Evolutionary conservation across 371 early-diverging fungal genomes (phyloP), one percentile per base, ranked within the genome.

Genomic region (Mortierella sp.): DNA sequence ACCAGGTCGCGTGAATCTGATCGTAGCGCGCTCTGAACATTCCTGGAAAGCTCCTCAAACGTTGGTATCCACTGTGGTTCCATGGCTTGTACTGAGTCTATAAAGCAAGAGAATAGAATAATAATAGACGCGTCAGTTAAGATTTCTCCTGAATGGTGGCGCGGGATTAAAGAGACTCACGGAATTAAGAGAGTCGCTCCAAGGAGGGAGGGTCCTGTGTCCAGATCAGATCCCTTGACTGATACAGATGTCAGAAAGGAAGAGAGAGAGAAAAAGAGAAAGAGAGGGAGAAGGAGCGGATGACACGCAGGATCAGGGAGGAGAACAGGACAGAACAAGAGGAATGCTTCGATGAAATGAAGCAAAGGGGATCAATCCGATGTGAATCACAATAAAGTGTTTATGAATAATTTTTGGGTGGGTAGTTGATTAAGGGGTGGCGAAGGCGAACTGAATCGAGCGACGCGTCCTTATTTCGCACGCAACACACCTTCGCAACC

Each of bases 1-100:
- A 70, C 78, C 54, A 49, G 65, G 37, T 78, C 70, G 51, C 47
- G 66, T 37, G 70, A 65, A 44, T 66, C 63, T 17, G 78, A 78
- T n/a, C 56, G 62, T 50, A 50, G 9, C 31, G 78, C 70, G 23
- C 26, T 47, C 26, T 62, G 57, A 21, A 70, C 56, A 17, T 65
- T 58, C 19, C 58, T 49, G 23, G 57, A 21, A 37, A 78, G 66
- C 19, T 70, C 66, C 71, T 70, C 78, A 37, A 78, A 78, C 23
- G 60, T 21, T 19, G 78, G 67, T 19, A 67, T 59, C 78, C 78
- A 78, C 32, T 78, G 78, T 30, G 30, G 59, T 23, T 65, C 60
- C 71, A 71, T 75, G 34, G 42, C 26, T 30, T 32, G 49, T 54
- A 34, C 39, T 54, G 30, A 8, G 19, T 55, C 43, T 51, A 24